These are phyloP conservation scores for Pseudogymnoascus sp. DNA, from an alignment of 2,329 filamentous ascomycete species.

Conservation along the genomic window DNA sequence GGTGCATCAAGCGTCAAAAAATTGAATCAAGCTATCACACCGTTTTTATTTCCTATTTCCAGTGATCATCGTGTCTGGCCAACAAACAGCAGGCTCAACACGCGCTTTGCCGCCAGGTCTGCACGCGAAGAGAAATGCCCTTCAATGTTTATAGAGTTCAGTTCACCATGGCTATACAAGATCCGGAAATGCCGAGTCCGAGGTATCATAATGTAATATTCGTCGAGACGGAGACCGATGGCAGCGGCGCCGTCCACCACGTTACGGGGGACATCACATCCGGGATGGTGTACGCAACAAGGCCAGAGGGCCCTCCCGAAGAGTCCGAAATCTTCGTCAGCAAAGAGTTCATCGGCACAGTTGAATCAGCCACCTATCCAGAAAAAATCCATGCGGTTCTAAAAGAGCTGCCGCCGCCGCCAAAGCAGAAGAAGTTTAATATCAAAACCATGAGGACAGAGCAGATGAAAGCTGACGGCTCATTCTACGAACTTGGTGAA, in stretches of 20 bases:
- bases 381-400: constrained; percentile 9
- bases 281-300: constrained; percentile 7
- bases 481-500: constrained; percentile 9
- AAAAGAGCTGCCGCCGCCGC: constrained; percentile 9
- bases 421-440: constrained; percentile 13
- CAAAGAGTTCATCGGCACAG: constrained; percentile 1
- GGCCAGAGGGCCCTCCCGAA: background rate
- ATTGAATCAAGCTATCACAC: background rate
- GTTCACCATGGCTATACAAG: background rate
- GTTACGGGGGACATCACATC: constrained; percentile 8
- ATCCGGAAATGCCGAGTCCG: constrained; percentile 10
- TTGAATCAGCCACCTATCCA: constrained; percentile 10
- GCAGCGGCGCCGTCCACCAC: background rate
- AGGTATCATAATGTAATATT: constrained; percentile 11
- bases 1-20: background rate
- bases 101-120: background rate
- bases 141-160: constrained; percentile 11
- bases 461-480: background rate
- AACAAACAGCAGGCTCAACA: background rate
- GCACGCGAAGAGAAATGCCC: background rate
- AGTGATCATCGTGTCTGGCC: background rate
- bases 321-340: background rate
- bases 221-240: constrained; percentile 11
- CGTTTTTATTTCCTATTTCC: background rate
- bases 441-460: constrained; percentile 9